phyloP scores from a whole-genome alignment of 2,329 filamentous ascomycete genomes.

The Periconia sp. region DNA sequence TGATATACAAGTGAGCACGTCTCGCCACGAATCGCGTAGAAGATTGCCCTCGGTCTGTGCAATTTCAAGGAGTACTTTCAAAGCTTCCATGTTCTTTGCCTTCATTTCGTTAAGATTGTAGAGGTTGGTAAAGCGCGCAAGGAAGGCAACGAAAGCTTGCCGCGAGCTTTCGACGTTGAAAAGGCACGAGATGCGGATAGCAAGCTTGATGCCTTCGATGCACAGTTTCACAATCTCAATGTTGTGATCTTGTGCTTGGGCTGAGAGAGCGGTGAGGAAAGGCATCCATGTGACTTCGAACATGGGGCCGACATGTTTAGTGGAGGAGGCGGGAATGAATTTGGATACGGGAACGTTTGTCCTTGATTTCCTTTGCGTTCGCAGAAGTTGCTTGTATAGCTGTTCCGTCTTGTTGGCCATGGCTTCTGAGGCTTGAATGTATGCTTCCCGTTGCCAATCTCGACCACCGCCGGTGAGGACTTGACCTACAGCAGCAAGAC shows the following conservation, averaged over 20 bases:
- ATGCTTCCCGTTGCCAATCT: conserved; percentile 89
- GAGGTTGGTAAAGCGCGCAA: conserved; percentile 92
- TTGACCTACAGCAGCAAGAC: conserved; percentile 82
- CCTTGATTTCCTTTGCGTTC: conserved; percentile 81
- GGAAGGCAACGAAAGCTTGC: conserved; percentile 89
- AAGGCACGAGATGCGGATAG: conserved; percentile 87
- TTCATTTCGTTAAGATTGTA: conserved; percentile 95
- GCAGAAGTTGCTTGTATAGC: conserved; percentile 89
- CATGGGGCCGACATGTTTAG: conserved; percentile 95
- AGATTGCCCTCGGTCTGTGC: conserved; percentile 91
- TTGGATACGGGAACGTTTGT: conserved; percentile 66
- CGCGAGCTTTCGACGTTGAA: conserved; percentile 93
- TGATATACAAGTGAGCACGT: conserved; percentile 91
- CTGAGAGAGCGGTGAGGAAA: conserved; percentile 91
- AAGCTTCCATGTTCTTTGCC: conserved; percentile 92
- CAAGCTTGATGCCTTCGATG: conserved; percentile 92
- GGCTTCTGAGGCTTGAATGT: conserved; percentile 92
- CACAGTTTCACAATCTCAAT: conserved; percentile 89
- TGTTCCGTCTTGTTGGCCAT: conserved; percentile 82
- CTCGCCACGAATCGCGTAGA: conserved; percentile 88
- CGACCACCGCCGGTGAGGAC: conserved; percentile 90
- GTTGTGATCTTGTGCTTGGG: conserved; percentile 92
- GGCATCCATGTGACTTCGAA: conserved; percentile 99
- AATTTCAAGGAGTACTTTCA: conserved; percentile 88
- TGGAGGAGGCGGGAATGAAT: conserved; percentile 91